A percentile compares a stretch with the other conserved stretches of the same genome.
phyloP scores from a whole-genome alignment of 495 filamentous ascomycete species.

The Talaromyces borbonicus region DNA sequence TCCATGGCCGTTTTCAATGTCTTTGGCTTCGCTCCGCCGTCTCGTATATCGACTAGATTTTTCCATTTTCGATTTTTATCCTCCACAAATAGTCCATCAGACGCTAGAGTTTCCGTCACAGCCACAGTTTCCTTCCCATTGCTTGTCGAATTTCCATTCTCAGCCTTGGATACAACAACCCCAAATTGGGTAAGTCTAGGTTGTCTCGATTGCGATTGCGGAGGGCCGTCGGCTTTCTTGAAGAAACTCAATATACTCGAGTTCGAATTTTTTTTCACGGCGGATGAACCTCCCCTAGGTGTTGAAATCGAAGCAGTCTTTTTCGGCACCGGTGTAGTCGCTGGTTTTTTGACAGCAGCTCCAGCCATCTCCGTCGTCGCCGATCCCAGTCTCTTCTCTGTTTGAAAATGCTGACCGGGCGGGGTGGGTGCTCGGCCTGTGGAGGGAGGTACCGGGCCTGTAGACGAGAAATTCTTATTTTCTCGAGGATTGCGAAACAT shows the following conservation, averaged over 20 bases:
- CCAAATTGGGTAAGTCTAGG: conserved; percentile 34
- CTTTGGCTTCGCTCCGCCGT: neutral
- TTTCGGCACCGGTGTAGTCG: conserved; percentile 5
- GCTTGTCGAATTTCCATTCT: conserved; percentile 6
- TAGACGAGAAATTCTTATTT: neutral
- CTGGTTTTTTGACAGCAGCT: neutral
- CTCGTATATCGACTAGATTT: conserved; percentile 5
- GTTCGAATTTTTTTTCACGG: conserved; percentile 15
- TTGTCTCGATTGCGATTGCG: conserved; percentile 24
- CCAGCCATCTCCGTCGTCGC: conserved; percentile 3
- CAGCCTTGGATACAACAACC: conserved; percentile 13
- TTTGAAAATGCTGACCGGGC: neutral
- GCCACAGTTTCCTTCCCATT: conserved; percentile 15
- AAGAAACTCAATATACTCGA: conserved; percentile 75
- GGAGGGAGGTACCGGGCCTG: neutral
- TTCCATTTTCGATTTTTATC: conserved; percentile 21
- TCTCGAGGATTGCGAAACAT: conserved; percentile 2
- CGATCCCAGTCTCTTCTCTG: neutral
- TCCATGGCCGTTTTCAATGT: neutral
- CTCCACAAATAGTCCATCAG: conserved; percentile 33
- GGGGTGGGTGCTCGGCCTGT: neutral
- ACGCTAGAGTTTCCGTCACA: conserved; percentile 12
- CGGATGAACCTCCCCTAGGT: conserved; percentile 3
- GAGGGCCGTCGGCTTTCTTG: conserved; percentile 53
- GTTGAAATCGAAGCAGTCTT: conserved; percentile 12